These are phyloP conservation scores for Lanmaoa rubissima DNA, from an alignment of 768 basidiomycete genomes.

Conservation along the genomic window DNA sequence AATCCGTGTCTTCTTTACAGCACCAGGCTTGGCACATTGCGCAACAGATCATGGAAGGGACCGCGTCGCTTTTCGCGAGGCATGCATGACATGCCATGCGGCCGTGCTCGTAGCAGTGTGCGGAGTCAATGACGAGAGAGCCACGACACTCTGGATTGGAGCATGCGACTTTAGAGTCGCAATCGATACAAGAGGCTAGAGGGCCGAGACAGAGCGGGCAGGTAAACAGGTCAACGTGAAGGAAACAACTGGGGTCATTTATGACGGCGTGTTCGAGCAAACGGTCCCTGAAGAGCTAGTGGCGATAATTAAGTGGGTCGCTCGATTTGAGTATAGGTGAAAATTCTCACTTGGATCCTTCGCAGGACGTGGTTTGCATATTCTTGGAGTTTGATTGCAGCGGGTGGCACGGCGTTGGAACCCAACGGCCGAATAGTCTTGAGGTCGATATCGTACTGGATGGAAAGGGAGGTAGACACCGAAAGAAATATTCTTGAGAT, in stretches of 20 bases:
- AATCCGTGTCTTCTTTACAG: slow-evolving; percentile 12
- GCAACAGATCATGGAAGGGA: slow-evolving; percentile 9
- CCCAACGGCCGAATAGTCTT: not conserved
- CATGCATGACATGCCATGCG: slow-evolving; percentile 8
- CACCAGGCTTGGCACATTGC: slow-evolving; percentile 5
- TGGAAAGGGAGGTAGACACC: not conserved
- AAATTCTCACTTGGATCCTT: slow-evolving; percentile 5
- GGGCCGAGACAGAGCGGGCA: slow-evolving; percentile 7
- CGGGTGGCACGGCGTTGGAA: not conserved
- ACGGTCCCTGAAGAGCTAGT: slow-evolving; percentile 10
- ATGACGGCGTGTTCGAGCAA: slow-evolving; percentile 1
- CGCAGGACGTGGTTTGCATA: slow-evolving; percentile 2
- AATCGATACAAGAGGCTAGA: slow-evolving; percentile 7
- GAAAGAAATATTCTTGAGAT: slow-evolving; percentile 14
- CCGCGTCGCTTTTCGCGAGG: not conserved
- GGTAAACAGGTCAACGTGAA: slow-evolving; percentile 10
- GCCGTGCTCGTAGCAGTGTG: slow-evolving; percentile 1
- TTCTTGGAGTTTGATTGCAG: slow-evolving; percentile 8
- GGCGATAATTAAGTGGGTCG: not conserved
- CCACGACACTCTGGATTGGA: not conserved
- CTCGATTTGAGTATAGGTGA: not conserved
- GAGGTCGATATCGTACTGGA: slow-evolving; percentile 10
- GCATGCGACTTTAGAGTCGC: slow-evolving; percentile 9
- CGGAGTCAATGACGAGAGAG: not conserved
- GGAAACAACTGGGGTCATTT: not conserved